These are phyloP conservation scores for Podaxis sp. DNA, from an alignment of 768 basidiomycete species.

Conservation along the genomic window DNA sequence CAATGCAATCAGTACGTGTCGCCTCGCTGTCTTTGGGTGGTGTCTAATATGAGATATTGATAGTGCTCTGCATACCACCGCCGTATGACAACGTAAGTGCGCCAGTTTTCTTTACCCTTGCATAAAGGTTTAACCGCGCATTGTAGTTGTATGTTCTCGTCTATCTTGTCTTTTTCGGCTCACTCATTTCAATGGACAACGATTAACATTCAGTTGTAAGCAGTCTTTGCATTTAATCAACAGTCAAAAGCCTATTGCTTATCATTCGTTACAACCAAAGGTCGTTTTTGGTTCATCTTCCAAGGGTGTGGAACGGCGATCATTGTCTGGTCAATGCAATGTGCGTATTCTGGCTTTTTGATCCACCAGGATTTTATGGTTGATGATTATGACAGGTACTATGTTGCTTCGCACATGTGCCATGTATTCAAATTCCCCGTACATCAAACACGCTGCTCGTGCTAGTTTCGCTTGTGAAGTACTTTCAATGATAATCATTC, in stretches of 20 bases:
- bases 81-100: not conserved
- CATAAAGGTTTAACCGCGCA: not conserved
- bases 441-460: constrained; percentile 15
- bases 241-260: not conserved
- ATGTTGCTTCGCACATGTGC: constrained; percentile 28
- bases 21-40: not conserved
- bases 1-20: constrained; percentile 1
- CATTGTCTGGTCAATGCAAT: constrained; percentile 29
- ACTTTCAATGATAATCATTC: constrained; percentile 18
- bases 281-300: constrained; percentile 20
- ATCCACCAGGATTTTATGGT: not conserved
- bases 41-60: not conserved
- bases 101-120: not conserved
- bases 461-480: constrained; percentile 21
- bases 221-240: not conserved
- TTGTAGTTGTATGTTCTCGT: not conserved
- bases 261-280: constrained; percentile 13
- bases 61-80: constrained; percentile 8
- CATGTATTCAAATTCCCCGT: constrained; percentile 20
- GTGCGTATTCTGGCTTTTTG: constrained; percentile 11
- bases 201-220: not conserved
- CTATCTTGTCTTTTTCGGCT: not conserved
- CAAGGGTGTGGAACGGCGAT: constrained; percentile 23
- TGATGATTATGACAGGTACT: constrained; percentile 18
- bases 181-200: not conserved